Conservation (phyloP, 768 basidiomycete genomes). For the Candolleomyces eurysporus region DNA sequence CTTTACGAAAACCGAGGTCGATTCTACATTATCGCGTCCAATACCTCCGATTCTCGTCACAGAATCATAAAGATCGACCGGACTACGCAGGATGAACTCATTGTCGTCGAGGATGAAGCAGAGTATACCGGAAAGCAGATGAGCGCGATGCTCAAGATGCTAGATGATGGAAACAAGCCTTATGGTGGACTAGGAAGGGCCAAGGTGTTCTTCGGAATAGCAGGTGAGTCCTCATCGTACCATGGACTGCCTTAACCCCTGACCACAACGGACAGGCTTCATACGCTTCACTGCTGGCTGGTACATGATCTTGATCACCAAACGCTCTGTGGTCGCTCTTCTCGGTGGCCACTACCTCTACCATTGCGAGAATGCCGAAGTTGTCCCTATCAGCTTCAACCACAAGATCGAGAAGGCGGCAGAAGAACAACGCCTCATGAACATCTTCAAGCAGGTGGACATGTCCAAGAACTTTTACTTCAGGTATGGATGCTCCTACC, state of each 20-base stretch:
- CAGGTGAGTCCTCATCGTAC: constrained; percentile 44
- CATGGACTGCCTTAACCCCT: not conserved
- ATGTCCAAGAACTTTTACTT: constrained; percentile 99
- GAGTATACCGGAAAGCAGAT: constrained; percentile 89
- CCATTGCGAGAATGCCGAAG: constrained; percentile 90
- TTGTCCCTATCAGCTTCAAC: constrained; percentile 71
- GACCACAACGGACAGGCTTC: constrained; percentile 58
- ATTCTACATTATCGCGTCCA: constrained; percentile 91
- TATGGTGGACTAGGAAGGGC: constrained; percentile 85
- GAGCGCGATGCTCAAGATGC: constrained; percentile 88
- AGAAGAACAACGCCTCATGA: constrained; percentile 87
- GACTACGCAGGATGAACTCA: constrained; percentile 70
- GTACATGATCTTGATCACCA: constrained; percentile 91
- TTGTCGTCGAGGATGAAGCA: constrained; percentile 82
- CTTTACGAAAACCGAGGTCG: constrained; percentile 90
- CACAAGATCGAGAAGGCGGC: constrained; percentile 85
- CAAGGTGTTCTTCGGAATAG: constrained; percentile 79
- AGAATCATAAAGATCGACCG: constrained; percentile 93
- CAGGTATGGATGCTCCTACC: constrained; percentile 48
- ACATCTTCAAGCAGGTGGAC: constrained; percentile 94
- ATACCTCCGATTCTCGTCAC: constrained; percentile 83
- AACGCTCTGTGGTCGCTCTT: constrained; percentile 88
- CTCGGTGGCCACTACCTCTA: constrained; percentile 96
- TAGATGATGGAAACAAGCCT: constrained; percentile 90
- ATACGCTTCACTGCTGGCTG: constrained; percentile 93